phyloP scores from a whole-genome alignment of 1,284 basidiomycete species.

The Cystobasidiaceae sp. region DNA sequence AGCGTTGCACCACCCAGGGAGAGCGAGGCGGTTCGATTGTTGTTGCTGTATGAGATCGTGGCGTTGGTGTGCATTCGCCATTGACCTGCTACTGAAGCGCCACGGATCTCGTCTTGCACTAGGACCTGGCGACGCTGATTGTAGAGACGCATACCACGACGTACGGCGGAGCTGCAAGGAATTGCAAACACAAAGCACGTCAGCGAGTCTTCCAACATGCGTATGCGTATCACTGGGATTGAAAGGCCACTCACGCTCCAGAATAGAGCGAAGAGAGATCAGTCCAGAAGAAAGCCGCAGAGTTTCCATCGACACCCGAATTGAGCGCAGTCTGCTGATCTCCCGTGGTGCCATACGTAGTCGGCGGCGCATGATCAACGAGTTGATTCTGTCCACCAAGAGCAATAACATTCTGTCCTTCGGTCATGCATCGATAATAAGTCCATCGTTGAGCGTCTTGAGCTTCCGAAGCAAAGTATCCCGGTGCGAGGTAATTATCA shows the following conservation, averaged over 20 bases:
- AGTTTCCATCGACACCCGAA: slow-evolving; percentile 56
- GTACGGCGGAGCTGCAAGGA: slow-evolving; percentile 55
- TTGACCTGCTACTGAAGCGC: slow-evolving; percentile 51
- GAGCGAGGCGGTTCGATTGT: slow-evolving; percentile 58
- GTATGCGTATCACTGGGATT: no score
- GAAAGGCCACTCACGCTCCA: neutral
- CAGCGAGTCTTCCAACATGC: neutral
- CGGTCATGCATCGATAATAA: slow-evolving; percentile 90
- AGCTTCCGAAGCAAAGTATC: slow-evolving; percentile 40
- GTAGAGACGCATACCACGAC: slow-evolving; percentile 79
- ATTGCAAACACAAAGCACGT: neutral
- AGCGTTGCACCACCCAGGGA: slow-evolving; percentile 58
- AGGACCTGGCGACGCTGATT: slow-evolving; percentile 88
- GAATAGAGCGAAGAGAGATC: slow-evolving; percentile 71
- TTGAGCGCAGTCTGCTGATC: slow-evolving; percentile 70
- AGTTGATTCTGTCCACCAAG: slow-evolving; percentile 75
- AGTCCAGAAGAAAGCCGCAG: slow-evolving; percentile 75
- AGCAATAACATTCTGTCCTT: slow-evolving; percentile 88
- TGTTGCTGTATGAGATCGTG: slow-evolving; percentile 48
- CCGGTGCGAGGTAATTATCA: slow-evolving; percentile 23
- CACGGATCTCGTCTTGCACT: slow-evolving; percentile 49
- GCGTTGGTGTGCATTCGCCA: slow-evolving; percentile 98
- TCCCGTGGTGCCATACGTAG: slow-evolving; percentile 56
- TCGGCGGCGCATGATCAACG: slow-evolving; percentile 59
- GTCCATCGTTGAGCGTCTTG: slow-evolving; percentile 71